These are phyloP conservation scores for Pelargonium cotyledonis DNA, from an alignment of 441 rosid species.

Conservation along the genomic window DNA sequence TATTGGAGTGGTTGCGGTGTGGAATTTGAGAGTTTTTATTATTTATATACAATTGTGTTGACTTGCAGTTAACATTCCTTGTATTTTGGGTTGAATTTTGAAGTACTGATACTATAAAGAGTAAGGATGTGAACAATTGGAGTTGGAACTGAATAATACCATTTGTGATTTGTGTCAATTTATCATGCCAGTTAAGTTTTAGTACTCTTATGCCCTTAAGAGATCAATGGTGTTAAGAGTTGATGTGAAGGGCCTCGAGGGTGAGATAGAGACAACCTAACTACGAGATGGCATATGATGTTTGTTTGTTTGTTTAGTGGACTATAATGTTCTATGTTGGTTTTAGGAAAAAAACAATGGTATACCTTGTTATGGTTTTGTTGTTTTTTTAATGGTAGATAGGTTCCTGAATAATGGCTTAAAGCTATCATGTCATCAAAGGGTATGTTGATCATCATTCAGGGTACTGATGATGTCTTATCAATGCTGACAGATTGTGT, in stretches of 20 bases:
- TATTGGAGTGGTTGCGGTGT: no score
- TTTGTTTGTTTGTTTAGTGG: background rate
- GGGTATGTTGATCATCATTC: conserved; percentile 3
- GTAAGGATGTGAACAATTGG: background rate
- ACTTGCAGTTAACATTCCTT: background rate
- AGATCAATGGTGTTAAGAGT: no score
- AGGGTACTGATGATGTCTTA: conserved; percentile 2
- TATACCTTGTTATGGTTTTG: background rate
- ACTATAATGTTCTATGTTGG: background rate
- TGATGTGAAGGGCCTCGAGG: no score
- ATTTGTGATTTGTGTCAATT: background rate
- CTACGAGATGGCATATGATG: no score
- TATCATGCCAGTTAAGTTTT: no score
- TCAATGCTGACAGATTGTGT: conserved; percentile 41
- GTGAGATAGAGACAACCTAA: no score
- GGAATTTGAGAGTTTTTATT: no score
- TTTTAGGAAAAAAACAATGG: background rate
- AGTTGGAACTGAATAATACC: background rate
- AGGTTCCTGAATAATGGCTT: background rate
- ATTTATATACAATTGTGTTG: background rate
- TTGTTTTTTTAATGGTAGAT: background rate
- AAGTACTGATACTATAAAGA: background rate
- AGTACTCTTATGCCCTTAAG: no score
- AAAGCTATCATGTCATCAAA: background rate
- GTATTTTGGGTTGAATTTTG: background rate